Evolutionary conservation across 2,329 filamentous ascomycete species (phyloP).

Genomic region (Talaromyces amestolkiae): DNA sequence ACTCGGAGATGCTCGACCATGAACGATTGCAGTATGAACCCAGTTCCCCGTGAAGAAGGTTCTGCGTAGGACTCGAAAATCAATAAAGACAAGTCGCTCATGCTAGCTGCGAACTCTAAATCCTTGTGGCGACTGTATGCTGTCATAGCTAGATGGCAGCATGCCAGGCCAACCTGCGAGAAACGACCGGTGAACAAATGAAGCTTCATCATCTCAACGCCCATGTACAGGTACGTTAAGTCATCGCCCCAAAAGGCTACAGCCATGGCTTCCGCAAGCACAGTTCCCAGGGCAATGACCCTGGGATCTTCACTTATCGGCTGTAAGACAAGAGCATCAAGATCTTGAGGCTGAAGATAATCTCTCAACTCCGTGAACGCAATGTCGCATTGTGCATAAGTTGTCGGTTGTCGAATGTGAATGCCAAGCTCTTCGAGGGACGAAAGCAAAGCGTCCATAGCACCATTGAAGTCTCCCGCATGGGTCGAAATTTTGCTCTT

Average conservation of each 20-base stretch:
- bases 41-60: constrained; percentile 55
- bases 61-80: constrained; percentile 54
- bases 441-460: constrained; percentile 67
- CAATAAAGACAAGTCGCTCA: constrained; percentile 53
- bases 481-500: constrained; percentile 76
- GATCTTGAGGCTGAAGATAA: constrained; percentile 59
- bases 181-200: constrained; percentile 57
- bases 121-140: constrained; percentile 58
- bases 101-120: constrained; percentile 52
- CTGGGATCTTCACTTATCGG: constrained; percentile 44
- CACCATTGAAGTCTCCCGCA: constrained; percentile 66
- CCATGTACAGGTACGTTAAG: constrained; percentile 58
- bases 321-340: constrained; percentile 37
- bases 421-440: constrained; percentile 70
- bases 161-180: constrained; percentile 58
- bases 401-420: constrained; percentile 62
- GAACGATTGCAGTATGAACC: constrained; percentile 56
- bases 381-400: constrained; percentile 73
- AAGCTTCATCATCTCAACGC: constrained; percentile 56
- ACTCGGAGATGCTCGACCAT: constrained; percentile 61
- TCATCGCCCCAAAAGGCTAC: constrained; percentile 61
- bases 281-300: constrained; percentile 49
- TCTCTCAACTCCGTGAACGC: constrained; percentile 66
- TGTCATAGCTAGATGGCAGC: constrained; percentile 57
- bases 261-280: constrained; percentile 58